A percentile compares a stretch with the other conserved stretches of the same genome.
phyloP scores from a whole-genome alignment of 2,329 filamentous ascomycete species.

The Taxawa tesnikishii region DNA sequence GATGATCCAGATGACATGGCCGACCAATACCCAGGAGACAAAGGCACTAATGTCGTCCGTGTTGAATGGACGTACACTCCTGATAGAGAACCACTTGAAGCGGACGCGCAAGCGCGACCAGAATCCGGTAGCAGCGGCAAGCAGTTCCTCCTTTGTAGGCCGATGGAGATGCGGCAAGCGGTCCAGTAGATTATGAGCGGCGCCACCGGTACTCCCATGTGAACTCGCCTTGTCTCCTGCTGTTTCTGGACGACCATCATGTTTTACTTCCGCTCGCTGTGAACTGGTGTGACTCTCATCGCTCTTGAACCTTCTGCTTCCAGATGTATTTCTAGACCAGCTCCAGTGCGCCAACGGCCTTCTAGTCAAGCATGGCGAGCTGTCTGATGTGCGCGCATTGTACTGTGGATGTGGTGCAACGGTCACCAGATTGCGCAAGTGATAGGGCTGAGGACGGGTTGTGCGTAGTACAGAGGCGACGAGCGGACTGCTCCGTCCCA shows the following conservation, averaged over 20 bases:
- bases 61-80: constrained; percentile 88
- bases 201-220: background rate
- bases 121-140: constrained; percentile 84
- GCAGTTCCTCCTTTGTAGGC: constrained; percentile 83
- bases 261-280: background rate
- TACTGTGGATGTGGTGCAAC: no score
- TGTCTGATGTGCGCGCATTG: no score
- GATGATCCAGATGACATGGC: constrained; percentile 91
- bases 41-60: constrained; percentile 93
- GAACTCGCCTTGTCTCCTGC: background rate
- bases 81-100: constrained; percentile 96
- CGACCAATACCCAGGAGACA: constrained; percentile 86
- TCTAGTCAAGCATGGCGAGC: no score
- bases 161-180: constrained; percentile 59
- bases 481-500: no score
- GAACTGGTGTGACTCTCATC: background rate
- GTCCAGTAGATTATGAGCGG: constrained; percentile 33
- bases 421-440: no score
- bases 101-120: constrained; percentile 81
- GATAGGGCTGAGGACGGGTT: no score
- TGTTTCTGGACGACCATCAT: background rate
- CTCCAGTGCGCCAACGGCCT: no score
- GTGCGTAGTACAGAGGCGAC: no score
- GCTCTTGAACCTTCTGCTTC: background rate
- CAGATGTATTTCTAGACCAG: no score